phyloP scores from a whole-genome alignment of 257 asterid genomes.

The Salvia rosmarinus region DNA sequence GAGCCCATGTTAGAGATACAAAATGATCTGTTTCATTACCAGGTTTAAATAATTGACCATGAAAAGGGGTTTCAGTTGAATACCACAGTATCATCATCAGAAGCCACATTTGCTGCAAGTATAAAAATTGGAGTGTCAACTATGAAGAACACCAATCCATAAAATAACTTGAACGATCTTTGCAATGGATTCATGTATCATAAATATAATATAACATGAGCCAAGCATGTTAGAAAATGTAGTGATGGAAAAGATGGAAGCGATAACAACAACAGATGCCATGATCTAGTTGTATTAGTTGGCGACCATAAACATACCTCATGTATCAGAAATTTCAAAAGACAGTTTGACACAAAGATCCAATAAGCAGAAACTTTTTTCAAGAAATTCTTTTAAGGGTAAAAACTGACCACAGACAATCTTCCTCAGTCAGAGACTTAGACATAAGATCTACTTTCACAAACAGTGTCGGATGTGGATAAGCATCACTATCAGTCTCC shows the following conservation, averaged over 20 bases:
- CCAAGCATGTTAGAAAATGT: slow-evolving; percentile 7
- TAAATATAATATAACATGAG: slow-evolving; percentile 2
- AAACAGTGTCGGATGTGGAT: not conserved
- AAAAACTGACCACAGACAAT: not conserved
- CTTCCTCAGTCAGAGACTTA: slow-evolving; percentile 5
- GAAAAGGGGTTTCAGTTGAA: slow-evolving; percentile 30
- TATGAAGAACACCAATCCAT: not conserved
- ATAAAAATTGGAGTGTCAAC: slow-evolving; percentile 27
- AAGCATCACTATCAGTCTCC: slow-evolving; percentile 4
- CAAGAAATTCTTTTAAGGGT: not conserved
- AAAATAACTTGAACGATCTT: not conserved
- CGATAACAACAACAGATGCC: not conserved
- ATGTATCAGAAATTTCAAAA: not conserved
- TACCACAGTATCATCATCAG: slow-evolving; percentile 75
- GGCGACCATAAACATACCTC: not conserved
- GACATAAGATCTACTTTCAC: not conserved
- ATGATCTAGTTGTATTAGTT: slow-evolving; percentile 1
- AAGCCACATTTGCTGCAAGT: slow-evolving; percentile 59
- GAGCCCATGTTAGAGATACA: slow-evolving; percentile 31
- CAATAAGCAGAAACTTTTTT: slow-evolving; percentile 14
- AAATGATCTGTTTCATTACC: not conserved
- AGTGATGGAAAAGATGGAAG: not conserved
- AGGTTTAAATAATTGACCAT: slow-evolving; percentile 14
- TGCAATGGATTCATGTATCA: not conserved
- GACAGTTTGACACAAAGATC: not conserved